Conservation (phyloP, 2,329 filamentous ascomycete genomes). For the Myriosclerotinia curreyana region DNA sequence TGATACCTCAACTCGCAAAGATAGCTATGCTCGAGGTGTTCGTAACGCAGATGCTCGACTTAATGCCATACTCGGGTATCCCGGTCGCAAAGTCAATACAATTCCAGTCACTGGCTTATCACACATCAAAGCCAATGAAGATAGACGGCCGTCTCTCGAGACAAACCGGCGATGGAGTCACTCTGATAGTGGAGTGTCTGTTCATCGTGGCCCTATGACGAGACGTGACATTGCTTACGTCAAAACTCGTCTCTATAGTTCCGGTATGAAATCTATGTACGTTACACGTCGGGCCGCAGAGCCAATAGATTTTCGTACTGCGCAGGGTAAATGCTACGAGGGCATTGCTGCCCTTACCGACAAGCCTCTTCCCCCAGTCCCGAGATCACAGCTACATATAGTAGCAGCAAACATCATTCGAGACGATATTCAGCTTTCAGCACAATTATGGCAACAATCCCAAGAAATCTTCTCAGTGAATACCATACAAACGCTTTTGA, state of each 20-base stretch:
- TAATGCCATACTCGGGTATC: conserved; percentile 39
- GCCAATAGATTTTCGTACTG: conserved; percentile 29
- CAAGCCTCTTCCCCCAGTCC: conserved; percentile 24
- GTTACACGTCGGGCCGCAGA: conserved; percentile 61
- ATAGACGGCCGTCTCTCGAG: conserved; percentile 30
- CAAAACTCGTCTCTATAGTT: conserved; percentile 71
- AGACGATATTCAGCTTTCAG: conserved; percentile 47
- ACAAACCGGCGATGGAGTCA: conserved; percentile 51
- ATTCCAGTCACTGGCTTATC: conserved; percentile 48
- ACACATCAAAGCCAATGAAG: conserved; percentile 39
- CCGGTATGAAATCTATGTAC: conserved; percentile 86
- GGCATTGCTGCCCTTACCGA: conserved; percentile 33
- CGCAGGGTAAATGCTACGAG: conserved; percentile 26
- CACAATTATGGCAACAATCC: conserved; percentile 51
- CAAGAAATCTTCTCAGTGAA: conserved; percentile 57
- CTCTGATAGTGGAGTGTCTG: conserved; percentile 44
- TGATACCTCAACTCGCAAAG: conserved; percentile 32
- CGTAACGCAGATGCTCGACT: conserved; percentile 36
- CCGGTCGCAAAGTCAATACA: conserved; percentile 38
- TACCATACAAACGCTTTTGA: conserved; percentile 51
- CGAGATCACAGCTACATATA: conserved; percentile 41
- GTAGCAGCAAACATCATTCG: conserved; percentile 52
- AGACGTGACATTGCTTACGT: conserved; percentile 79
- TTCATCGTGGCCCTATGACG: conserved; percentile 48
- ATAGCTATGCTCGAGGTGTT: conserved; percentile 30